Evolutionary conservation across 1,284 basidiomycete genomes (phyloP), one percentile per base, ranked within the genome.

Genomic region (Athelia psychrophila): DNA sequence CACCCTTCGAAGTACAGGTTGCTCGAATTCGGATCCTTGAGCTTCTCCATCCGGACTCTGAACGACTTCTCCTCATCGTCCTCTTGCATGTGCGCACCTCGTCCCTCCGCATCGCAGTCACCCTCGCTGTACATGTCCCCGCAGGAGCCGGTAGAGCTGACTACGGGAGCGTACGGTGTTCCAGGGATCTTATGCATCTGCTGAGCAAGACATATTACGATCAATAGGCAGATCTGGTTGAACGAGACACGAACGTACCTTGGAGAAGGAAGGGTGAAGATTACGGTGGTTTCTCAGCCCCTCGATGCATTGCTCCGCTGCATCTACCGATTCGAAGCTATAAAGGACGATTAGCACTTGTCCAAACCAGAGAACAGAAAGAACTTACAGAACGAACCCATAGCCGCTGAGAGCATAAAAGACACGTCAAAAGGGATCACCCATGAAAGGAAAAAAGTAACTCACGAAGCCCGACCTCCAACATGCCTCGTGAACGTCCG

Each of bases 151-250:
- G n/a, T 30, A 4, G 44, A 20, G 16, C 20, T 42, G 53, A 42
- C 56, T 40, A 22, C 45, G 56, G 4, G 54, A 60, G 67, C 70
- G 57, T 84, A 86, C 22, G 73, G 64, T 2, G 86, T 86, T 9
- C 87, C 87, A 8, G 87, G 87, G 36, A 91, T 89, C 64, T 88
- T 87, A 67, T 89, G 88, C 15, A 86, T 74, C 78, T 87, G 84
- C 84, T 88, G 54, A 13, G 52, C 48, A n/a, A n/a, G 48, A 44
- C 8, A 51, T 15, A 3, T 44, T 36, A 36, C 22, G 49, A 51
- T 42, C 23, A 20, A 27, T 15, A 45, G 8, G 49, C 24, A 32
- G 44, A 47, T 23, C 30, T 27, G 51, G 32, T 42, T 3, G 12
- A 33, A 48, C n/a, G 53, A 22, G 16, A 49, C 18, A 51, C 15